Evolutionary conservation across 2,329 filamentous ascomycete genomes (phyloP), one percentile per base, ranked within the genome.

Genomic region (Chaetomiaceae sp.): DNA sequence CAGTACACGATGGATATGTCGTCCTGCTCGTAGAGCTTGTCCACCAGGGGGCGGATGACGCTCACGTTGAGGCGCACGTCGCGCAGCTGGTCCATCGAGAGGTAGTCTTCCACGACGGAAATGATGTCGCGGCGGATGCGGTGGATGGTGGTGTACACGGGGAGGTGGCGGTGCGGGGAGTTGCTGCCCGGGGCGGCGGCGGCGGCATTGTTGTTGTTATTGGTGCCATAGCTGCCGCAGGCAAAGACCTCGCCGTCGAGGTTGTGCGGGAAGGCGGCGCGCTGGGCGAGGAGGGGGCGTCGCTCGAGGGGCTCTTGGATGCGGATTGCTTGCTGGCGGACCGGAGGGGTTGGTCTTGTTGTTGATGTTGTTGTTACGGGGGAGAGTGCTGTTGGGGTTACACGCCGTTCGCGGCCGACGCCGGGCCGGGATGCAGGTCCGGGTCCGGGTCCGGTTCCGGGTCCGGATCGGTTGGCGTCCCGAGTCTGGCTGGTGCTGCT

Each of bases 1-100:
- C 88, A 92, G 68, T 92, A 94, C 11, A 94, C 87, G 51, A 91
- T 84, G 1, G 88, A 92, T 36, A 91, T 84, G 72, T 94, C 89
- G 55, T 89, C 80, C 54, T 85, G 78, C 63, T 88, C 84, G 66
- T 90, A 94, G 8, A 92, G 79, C 66, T 89, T 87, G 66, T 94
- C 88, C n/a, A 94, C 88, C 23, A 94, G 72, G 1, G 89, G 89
- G 54, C 89, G 81, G 19, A 94, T 84, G 40, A 94, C 85, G 1
- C 86, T 79, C 47, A 89, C 80, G 66, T 94, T 94, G 76, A 94
- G 90, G 54, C 88, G 81, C 51, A 90, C 85, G 67, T 90, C 87
- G 64, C 85, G 82, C 58, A 95, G 74, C 73, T 94, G 89, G 61
- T 91, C 87, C 52, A 87, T 74, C 53, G 83, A 89, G 65, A 82